Conservation (phyloP, 1,284 basidiomycete genomes). For the Polyporus tsugae region DNA sequence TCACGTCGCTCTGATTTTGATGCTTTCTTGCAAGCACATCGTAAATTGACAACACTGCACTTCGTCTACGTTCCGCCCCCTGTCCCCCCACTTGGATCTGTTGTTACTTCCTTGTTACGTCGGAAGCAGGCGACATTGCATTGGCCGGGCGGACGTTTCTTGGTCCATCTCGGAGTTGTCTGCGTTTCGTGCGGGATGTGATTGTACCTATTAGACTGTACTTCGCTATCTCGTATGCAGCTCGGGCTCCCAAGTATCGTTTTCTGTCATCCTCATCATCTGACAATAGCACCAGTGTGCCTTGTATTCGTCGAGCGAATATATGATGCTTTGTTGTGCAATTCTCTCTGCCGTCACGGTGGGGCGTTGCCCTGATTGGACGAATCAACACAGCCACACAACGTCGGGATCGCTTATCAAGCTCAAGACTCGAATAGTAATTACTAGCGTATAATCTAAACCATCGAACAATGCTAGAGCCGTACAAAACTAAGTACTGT, state of each 20-base stretch:
- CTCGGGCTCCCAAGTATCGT: slow-evolving; percentile 22
- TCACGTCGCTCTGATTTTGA: slow-evolving; percentile 20
- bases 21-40: slow-evolving; percentile 31
- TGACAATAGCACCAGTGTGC: slow-evolving; percentile 29
- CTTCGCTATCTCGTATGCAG: slow-evolving; percentile 35
- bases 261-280: slow-evolving; percentile 2
- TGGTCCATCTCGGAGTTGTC: slow-evolving; percentile 33
- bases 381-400: background rate
- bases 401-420: no score
- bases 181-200: slow-evolving; percentile 27
- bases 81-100: background rate
- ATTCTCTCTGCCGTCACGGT: background rate
- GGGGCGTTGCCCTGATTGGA: background rate
- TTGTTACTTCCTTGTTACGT: slow-evolving; percentile 2
- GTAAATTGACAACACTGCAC: slow-evolving; percentile 23
- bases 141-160: slow-evolving; percentile 11
- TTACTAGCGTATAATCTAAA: no score
- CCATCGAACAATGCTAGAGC: no score
- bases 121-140: background rate
- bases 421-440: no score
- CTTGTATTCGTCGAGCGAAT: slow-evolving; percentile 40
- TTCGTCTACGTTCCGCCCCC: slow-evolving; percentile 9
- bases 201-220: slow-evolving; percentile 30
- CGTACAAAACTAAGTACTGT: no score
- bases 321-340: slow-evolving; percentile 26